Evolutionary conservation across 257 asterid genomes (phyloP), one percentile per base, ranked within the genome.

Genomic region (Solanum appendiculatum): DNA sequence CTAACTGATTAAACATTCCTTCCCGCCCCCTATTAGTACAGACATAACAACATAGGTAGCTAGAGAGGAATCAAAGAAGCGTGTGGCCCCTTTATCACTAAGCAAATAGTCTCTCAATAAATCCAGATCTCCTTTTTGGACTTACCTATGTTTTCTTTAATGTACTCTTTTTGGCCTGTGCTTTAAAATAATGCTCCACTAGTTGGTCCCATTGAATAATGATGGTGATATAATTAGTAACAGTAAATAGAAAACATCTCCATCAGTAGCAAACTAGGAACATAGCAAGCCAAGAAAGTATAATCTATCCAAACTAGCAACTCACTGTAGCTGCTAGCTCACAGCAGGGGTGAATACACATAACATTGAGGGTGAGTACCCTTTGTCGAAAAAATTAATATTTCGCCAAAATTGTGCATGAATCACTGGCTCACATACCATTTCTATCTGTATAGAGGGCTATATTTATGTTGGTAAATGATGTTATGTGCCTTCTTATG

Each of bases 111-210:
- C 82, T 72, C 66, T 42, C 86, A 81, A 83, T 66, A 69, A 64
- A 39, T 16, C 46, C 37, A 87, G 82, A 42, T 40, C 86, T 31
- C 51, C 80, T 64, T 72, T 36, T 25, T 27, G 64, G 33, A 39
- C 48, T 69, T 39, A 18, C 3, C 31, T 48, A 44, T 81, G 36
- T 70, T 78, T 87, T 80, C 69, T 34, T 63, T 87, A 63, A 37
- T 66, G 31, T 25, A n/a, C 73, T 85, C 88, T 72, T 87, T 86
- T 86, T 84, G 60, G 87, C 66, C 85, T 27, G 82, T 70, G 5
- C 86, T 27, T 69, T 78, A 86, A 54, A 48, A 46, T 58, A 37
- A 46, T 88, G 33, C 87, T 80, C 89, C 89, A 86, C 89, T 89
- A 63, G 70, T 63, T 78, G 66, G 83, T 64, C 89, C 51, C 60